Percentiles rank a stretch among this genome's conserved stretches.
Conservation (phyloP, 208 protist genomes). For the Trichomonas tenax region DNA sequence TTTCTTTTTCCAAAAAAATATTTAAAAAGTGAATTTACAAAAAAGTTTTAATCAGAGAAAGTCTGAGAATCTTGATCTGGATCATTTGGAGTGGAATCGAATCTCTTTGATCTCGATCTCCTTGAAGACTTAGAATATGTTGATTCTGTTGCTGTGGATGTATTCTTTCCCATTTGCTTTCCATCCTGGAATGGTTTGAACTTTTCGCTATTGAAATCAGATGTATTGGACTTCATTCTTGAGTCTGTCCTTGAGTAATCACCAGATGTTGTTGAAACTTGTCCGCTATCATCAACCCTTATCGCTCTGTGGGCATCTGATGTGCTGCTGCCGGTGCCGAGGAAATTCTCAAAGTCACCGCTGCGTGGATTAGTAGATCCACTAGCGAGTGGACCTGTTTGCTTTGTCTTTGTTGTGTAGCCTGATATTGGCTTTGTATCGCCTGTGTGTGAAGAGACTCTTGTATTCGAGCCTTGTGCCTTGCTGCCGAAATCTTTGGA, state of each 20-base stretch:
- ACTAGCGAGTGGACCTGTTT: background rate
- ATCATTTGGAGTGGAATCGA: too few species aligned
- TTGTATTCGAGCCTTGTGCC: background rate
- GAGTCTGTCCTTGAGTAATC: background rate
- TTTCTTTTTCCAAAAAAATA: too few species aligned
- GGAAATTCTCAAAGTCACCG: background rate
- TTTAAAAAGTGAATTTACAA: too few species aligned
- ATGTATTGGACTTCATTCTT: background rate
- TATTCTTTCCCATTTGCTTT: background rate
- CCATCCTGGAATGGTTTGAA: background rate
- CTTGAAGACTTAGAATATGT: background rate
- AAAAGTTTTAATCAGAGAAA: too few species aligned
- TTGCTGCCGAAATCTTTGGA: background rate
- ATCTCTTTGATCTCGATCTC: background rate
- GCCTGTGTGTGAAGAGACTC: background rate
- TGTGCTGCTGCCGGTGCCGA: background rate
- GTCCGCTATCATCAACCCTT: background rate
- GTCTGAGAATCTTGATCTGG: too few species aligned
- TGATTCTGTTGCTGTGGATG: background rate
- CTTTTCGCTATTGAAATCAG: background rate
- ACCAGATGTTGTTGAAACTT: background rate
- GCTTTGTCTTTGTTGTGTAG: background rate
- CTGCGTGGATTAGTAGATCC: background rate
- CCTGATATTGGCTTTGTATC: background rate
- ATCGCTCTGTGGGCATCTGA: background rate